These are phyloP conservation scores for Echinosophora koreensis DNA, from an alignment of 306 rosid species.

Conservation along the genomic window DNA sequence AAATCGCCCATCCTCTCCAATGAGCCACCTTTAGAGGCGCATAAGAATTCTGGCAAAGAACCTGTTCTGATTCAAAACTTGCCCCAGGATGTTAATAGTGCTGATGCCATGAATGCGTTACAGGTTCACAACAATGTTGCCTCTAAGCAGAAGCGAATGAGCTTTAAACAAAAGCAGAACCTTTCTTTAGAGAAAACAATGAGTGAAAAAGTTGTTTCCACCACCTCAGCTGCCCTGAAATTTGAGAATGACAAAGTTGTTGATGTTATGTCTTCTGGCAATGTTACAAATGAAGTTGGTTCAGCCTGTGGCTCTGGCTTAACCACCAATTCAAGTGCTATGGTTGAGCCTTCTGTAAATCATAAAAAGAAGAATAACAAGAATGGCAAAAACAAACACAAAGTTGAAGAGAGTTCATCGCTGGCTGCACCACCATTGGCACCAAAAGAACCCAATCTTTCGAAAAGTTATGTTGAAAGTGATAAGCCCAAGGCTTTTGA, in stretches of 20 bases:
- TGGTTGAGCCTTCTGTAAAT: slow-evolving; percentile 57
- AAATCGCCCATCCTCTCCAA: slow-evolving; percentile 47
- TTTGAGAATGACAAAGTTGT: slow-evolving; percentile 49
- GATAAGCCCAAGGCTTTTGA: slow-evolving; percentile 63
- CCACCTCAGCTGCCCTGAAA: slow-evolving; percentile 45
- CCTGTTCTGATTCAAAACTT: slow-evolving; percentile 50
- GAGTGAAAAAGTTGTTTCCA: slow-evolving; percentile 56
- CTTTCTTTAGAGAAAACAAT: slow-evolving; percentile 53
- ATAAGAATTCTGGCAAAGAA: slow-evolving; percentile 52
- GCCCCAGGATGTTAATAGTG: slow-evolving; percentile 59
- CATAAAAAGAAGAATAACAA: slow-evolving; percentile 72
- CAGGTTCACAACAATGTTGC: slow-evolving; percentile 58
- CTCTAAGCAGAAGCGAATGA: slow-evolving; percentile 70
- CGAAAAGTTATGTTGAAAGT: slow-evolving; percentile 55
- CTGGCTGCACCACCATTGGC: slow-evolving; percentile 47
- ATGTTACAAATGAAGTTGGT: slow-evolving; percentile 48
- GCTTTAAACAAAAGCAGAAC: slow-evolving; percentile 72
- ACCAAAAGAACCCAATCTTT: slow-evolving; percentile 58
- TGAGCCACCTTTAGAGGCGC: slow-evolving; percentile 51
- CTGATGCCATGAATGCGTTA: slow-evolving; percentile 49
- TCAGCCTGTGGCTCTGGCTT: slow-evolving; percentile 47
- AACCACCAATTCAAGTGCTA: slow-evolving; percentile 50
- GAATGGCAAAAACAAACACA: slow-evolving; percentile 74
- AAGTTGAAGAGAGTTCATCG: slow-evolving; percentile 58
- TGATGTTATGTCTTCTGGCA: slow-evolving; percentile 54